A percentile compares a stretch with the other conserved stretches of the same genome.
These are phyloP conservation scores for Citrus maxima DNA, from an alignment of 345 rosid species.

Conservation along the genomic window DNA sequence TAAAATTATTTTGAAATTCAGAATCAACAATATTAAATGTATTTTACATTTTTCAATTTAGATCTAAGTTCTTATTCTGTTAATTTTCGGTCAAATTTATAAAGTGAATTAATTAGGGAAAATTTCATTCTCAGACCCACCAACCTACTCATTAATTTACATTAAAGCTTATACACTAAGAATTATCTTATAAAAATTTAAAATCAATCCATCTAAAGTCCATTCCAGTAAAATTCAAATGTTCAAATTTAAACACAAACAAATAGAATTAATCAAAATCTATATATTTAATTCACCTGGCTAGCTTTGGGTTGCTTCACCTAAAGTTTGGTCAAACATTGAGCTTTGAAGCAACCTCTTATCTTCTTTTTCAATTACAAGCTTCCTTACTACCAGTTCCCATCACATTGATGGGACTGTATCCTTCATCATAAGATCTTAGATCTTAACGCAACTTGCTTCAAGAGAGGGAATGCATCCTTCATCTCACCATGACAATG, in stretches of 20 bases:
- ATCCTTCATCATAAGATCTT: constrained; percentile 15
- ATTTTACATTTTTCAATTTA: neutral
- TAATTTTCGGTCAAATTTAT: neutral
- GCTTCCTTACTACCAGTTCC: neutral
- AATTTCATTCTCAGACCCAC: neutral
- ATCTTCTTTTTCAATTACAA: constrained; percentile 12
- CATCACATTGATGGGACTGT: constrained; percentile 10
- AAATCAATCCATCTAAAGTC: neutral
- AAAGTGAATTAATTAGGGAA: neutral
- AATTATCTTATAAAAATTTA: too few species aligned
- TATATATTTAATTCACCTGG: neutral
- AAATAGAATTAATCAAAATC: neutral
- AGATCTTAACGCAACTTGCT: neutral
- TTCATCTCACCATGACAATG: constrained; percentile 23
- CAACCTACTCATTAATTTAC: neutral
- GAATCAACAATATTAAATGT: neutral
- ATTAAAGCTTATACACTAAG: neutral
- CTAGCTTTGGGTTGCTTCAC: neutral
- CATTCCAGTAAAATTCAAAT: neutral
- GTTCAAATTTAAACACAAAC: neutral
- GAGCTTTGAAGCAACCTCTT: constrained; percentile 13
- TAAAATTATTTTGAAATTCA: neutral
- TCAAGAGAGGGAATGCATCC: constrained; percentile 21
- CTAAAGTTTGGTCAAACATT: neutral
- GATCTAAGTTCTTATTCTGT: too few species aligned